Base-by-base conservation (phyloP, 257 asterid species). In the Solanum pimpinellifolium region DNA sequence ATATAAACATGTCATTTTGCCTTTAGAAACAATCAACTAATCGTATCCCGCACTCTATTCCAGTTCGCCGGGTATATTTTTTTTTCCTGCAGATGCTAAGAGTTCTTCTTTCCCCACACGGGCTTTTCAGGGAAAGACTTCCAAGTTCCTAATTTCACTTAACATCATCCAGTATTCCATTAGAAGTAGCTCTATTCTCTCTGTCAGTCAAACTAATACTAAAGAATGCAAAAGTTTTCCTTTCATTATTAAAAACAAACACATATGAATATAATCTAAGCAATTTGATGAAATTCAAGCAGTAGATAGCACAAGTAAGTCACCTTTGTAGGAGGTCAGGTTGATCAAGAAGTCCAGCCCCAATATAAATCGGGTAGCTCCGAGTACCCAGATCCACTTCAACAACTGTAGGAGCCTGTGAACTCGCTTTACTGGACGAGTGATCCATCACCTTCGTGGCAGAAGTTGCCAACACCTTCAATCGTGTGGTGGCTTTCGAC, bases 321-420 rank as follows among this genome's bases (percentile, higher is more conserved):
- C 74, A 97, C 99, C 96, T 93, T 37, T 97, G 99, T 25, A 97
- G 97, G 89, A 97, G 93, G 82, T 96, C 92, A 7, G 97, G 95
- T 86, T 91, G 96, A 92, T 92, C 88, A 59, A 97, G 96, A 83
- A 97, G 97, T n/a, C 98, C 98, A 56, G 99, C 86, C 21, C 99
- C 99, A 23, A 97, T 97, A 88, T 97, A 97, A 92, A 96, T 97
- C 81, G 98, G 99, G 91, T 97, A 97, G 95, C 99, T 97, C 90
- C 98, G 98, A 88, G 91, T 84, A 21, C 99, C 99, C 93, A 97
- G 92, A 93, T 95, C 96, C 52, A 97, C 99, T 87, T 95, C 97
- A 8, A 97, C 99, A 87, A 89, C 85, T 3, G 96, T 87, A 78
- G 98, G 92, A 74, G 87, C 89, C 10, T 69, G 89, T 37, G 96